A percentile compares a stretch with the other conserved stretches of the same genome.
These are phyloP conservation scores for Penicillium riverlandense DNA, from an alignment of 495 filamentous ascomycete species.

Conservation along the genomic window DNA sequence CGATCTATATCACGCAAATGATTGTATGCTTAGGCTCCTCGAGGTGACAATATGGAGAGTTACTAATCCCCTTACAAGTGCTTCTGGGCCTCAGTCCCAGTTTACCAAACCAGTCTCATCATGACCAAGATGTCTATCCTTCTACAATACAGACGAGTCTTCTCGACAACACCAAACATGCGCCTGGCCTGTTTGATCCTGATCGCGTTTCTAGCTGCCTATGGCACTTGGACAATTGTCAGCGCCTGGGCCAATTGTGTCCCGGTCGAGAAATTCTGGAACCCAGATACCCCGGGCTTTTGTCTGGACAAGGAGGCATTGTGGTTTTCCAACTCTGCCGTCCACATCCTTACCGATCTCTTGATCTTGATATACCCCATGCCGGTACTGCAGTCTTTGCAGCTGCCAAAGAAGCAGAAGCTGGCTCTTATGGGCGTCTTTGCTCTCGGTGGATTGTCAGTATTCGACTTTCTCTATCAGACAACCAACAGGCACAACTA, in stretches of 20 bases:
- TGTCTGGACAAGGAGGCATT: conserved; percentile 27
- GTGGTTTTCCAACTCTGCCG: conserved; percentile 32
- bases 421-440: conserved; percentile 41
- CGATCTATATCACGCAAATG: conserved; percentile 22
- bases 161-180: conserved; percentile 26
- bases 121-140: conserved; percentile 32
- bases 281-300: conserved; percentile 17
- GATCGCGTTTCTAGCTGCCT: conserved; percentile 24
- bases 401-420: conserved; percentile 36
- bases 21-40: conserved; percentile 11
- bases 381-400: conserved; percentile 36
- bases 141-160: conserved; percentile 31
- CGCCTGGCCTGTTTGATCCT: conserved; percentile 27
- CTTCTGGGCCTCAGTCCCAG: conserved; percentile 30
- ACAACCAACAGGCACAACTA: not conserved
- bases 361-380: conserved; percentile 41
- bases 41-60: not conserved
- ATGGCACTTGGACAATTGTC: conserved; percentile 31
- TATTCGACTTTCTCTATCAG: not conserved
- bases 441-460: conserved; percentile 40
- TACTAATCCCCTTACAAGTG: conserved; percentile 8
- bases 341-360: conserved; percentile 43
- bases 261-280: conserved; percentile 29
- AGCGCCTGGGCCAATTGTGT: conserved; percentile 31
- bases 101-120: conserved; percentile 28